Evolutionary conservation across 345 rosid genomes (phyloP).

Genomic region (Brassica incana): DNA sequence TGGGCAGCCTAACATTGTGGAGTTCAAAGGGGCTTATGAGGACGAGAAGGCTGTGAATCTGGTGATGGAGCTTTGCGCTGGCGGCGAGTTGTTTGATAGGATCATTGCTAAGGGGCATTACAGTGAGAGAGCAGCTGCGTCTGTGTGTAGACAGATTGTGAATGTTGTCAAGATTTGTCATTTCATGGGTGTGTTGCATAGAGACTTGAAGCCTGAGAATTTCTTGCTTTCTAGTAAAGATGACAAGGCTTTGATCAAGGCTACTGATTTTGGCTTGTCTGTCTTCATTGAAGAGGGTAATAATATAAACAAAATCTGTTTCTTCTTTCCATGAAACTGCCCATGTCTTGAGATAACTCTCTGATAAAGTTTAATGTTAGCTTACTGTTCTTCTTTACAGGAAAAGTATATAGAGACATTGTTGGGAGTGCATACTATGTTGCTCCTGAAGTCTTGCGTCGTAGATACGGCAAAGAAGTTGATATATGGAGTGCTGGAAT

Average conservation of each 20-base stretch:
- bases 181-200: slow-evolving; percentile 90
- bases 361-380: not conserved
- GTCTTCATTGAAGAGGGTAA: slow-evolving; percentile 47
- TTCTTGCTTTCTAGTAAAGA: slow-evolving; percentile 47
- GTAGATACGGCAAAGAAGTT: slow-evolving; percentile 74
- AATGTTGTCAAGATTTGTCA: slow-evolving; percentile 45
- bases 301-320: not conserved
- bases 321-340: not conserved
- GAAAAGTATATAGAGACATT: slow-evolving; percentile 63
- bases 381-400: slow-evolving; percentile 38
- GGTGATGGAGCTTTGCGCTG: slow-evolving; percentile 64
- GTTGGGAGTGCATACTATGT: slow-evolving; percentile 76
- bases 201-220: slow-evolving; percentile 83
- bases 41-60: slow-evolving; percentile 79
- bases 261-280: slow-evolving; percentile 44
- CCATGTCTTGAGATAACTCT: slow-evolving; percentile 9
- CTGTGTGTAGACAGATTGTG: slow-evolving; percentile 40
- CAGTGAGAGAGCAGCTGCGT: slow-evolving; percentile 44
- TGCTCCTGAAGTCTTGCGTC: slow-evolving; percentile 70
- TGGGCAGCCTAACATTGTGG: slow-evolving; percentile 90
- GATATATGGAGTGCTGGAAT: slow-evolving; percentile 92
- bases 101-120: slow-evolving; percentile 43
- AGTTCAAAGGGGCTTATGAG: slow-evolving; percentile 86
- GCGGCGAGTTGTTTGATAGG: slow-evolving; percentile 44
- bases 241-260: slow-evolving; percentile 44